phyloP scores from a whole-genome alignment of 768 basidiomycete species.

The Lenzites betulinus region DNA sequence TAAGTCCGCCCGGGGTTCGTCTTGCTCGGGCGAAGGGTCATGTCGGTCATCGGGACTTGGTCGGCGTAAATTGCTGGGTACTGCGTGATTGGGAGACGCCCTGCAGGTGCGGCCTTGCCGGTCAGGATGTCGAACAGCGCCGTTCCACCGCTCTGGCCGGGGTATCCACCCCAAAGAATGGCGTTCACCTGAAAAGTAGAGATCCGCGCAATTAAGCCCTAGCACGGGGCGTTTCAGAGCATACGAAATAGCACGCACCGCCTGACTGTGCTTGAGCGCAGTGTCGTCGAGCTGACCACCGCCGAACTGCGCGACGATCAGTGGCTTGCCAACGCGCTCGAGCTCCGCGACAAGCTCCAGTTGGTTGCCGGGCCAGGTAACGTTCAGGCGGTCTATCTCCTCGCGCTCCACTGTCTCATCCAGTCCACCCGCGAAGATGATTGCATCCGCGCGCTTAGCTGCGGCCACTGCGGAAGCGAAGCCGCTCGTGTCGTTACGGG shows the following conservation, averaged over 20 bases:
- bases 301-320: slow-evolving; percentile 57
- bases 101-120: slow-evolving; percentile 55
- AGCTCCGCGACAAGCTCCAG: slow-evolving; percentile 50
- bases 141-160: slow-evolving; percentile 55
- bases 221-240: not conserved
- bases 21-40: slow-evolving; percentile 50
- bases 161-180: slow-evolving; percentile 59
- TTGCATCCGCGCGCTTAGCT: slow-evolving; percentile 48
- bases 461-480: slow-evolving; percentile 55
- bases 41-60: slow-evolving; percentile 58
- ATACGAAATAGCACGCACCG: slow-evolving; percentile 34
- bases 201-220: not conserved
- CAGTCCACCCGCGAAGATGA: slow-evolving; percentile 58
- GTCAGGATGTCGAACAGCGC: slow-evolving; percentile 54
- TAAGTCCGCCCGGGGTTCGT: slow-evolving; percentile 58
- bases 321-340: slow-evolving; percentile 48
- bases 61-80: slow-evolving; percentile 52
- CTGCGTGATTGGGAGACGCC: slow-evolving; percentile 55
- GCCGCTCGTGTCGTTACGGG: slow-evolving; percentile 40
- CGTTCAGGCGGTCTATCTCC: slow-evolving; percentile 45
- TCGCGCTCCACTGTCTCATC: slow-evolving; percentile 53
- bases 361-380: slow-evolving; percentile 60
- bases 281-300: slow-evolving; percentile 58
- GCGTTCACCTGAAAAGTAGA: slow-evolving; percentile 45
- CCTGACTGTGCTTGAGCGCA: slow-evolving; percentile 43